Conservation (phyloP, 2,329 filamentous ascomycete species). For the Pseudocercospora crystallina region DNA sequence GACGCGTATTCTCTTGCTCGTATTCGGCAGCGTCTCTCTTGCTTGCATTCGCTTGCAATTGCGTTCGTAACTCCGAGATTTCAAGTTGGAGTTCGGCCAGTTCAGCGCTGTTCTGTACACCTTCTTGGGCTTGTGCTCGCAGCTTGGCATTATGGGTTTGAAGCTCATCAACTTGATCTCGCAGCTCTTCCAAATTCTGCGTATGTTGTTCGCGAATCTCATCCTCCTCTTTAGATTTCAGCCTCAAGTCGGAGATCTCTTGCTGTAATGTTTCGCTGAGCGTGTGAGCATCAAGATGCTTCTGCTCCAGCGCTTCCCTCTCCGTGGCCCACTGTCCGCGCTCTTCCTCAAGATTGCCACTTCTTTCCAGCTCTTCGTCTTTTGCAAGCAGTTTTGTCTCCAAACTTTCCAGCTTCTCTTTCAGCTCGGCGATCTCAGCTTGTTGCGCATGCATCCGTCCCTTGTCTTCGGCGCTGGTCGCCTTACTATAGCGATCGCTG, state of each 20-base stretch:
- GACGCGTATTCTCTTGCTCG: slow-evolving; percentile 57
- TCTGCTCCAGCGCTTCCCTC: slow-evolving; percentile 64
- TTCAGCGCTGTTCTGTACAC: slow-evolving; percentile 41
- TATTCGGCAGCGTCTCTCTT: slow-evolving; percentile 53
- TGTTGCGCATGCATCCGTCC: slow-evolving; percentile 78
- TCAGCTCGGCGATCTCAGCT: slow-evolving; percentile 70
- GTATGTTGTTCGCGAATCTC: slow-evolving; percentile 27
- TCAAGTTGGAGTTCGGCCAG: slow-evolving; percentile 29
- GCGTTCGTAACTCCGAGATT: slow-evolving; percentile 16
- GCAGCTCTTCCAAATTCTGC: slow-evolving; percentile 23
- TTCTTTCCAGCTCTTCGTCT: slow-evolving; percentile 51
- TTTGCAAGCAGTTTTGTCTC: slow-evolving; percentile 69
- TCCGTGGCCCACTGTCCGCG: slow-evolving; percentile 41
- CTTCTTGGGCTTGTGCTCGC: slow-evolving; percentile 40
- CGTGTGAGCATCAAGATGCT: slow-evolving; percentile 50
- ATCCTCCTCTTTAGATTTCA: slow-evolving; percentile 31
- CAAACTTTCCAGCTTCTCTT: slow-evolving; percentile 70
- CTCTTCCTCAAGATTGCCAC: slow-evolving; percentile 18
- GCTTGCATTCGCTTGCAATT: slow-evolving; percentile 13
- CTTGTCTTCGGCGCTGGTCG: slow-evolving; percentile 55
- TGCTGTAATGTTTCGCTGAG: slow-evolving; percentile 77
- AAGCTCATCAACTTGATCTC: slow-evolving; percentile 22
- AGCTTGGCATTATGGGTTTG: slow-evolving; percentile 36
- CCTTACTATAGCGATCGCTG: slow-evolving; percentile 18
- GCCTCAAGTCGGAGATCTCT: slow-evolving; percentile 72